phyloP scores from a whole-genome alignment of 257 asterid species.

The Solanum okadae region DNA sequence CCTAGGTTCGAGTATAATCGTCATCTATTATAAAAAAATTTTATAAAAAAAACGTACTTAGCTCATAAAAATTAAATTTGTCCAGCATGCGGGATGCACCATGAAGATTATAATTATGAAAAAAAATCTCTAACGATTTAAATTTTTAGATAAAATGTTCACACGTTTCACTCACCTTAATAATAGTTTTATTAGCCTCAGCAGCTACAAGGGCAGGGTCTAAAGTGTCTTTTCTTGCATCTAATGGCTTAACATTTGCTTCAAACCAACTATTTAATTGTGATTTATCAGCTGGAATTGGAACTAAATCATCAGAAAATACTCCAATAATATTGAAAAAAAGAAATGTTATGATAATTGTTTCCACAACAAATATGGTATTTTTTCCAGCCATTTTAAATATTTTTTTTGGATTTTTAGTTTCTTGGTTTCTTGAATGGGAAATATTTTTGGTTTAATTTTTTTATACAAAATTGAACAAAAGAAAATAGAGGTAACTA shows the following conservation, averaged over 20 bases:
- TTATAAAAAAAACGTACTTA: neutral
- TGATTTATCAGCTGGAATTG: slow-evolving; percentile 30
- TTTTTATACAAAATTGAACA: neutral
- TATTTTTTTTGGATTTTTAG: neutral
- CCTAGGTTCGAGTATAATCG: neutral
- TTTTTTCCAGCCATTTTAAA: neutral
- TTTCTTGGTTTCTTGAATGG: neutral
- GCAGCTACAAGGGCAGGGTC: slow-evolving; percentile 25
- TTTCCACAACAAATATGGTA: neutral
- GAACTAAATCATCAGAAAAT: neutral
- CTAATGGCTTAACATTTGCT: slow-evolving; percentile 1
- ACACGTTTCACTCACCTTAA: slow-evolving; percentile 7
- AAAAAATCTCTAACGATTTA: neutral
- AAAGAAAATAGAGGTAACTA: neutral
- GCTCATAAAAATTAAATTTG: neutral
- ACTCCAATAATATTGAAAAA: slow-evolving; percentile 10
- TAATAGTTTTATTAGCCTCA: slow-evolving; percentile 14
- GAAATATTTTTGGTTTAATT: neutral
- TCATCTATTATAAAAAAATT: neutral
- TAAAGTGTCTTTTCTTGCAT: slow-evolving; percentile 3
- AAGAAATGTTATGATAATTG: neutral
- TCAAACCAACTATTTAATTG: slow-evolving; percentile 42
- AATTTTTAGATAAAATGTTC: neutral
- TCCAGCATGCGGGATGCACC: neutral
- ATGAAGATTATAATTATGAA: neutral